Evolutionary conservation across 306 rosid species (phyloP).

Genomic region (Parietaria judaica): DNA sequence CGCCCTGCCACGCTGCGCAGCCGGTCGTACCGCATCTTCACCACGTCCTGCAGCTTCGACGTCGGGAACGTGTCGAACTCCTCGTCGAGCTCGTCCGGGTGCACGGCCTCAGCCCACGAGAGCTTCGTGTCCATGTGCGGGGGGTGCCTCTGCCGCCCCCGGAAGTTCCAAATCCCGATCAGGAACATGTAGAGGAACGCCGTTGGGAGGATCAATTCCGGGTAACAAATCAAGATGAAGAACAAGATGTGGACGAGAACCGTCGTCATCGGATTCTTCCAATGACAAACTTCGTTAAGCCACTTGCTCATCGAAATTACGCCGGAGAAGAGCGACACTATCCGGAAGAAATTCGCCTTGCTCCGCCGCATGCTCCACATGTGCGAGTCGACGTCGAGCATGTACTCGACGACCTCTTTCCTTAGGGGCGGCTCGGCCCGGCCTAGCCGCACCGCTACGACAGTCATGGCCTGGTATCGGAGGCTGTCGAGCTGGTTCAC

Average conservation of each 20-base stretch:
- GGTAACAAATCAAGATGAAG: slow-evolving; percentile 60
- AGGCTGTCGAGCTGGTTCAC: slow-evolving; percentile 68
- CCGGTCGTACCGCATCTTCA: slow-evolving; percentile 62
- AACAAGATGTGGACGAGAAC: slow-evolving; percentile 61
- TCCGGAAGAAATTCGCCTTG: slow-evolving; percentile 72
- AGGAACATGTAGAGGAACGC: slow-evolving; percentile 72
- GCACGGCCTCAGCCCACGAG: slow-evolving; percentile 80
- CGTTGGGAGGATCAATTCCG: slow-evolving; percentile 65
- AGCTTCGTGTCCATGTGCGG: slow-evolving; percentile 73
- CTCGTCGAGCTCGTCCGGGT: slow-evolving; percentile 53
- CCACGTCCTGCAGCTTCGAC: slow-evolving; percentile 42
- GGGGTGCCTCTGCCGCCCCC: slow-evolving; percentile 50
- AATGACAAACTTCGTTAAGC: slow-evolving; percentile 63
- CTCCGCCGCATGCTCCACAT: slow-evolving; percentile 87
- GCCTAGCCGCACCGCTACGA: slow-evolving; percentile 60
- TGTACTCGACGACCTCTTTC: slow-evolving; percentile 82
- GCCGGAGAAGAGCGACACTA: slow-evolving; percentile 57
- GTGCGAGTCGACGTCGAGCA: slow-evolving; percentile 84
- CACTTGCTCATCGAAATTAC: slow-evolving; percentile 49
- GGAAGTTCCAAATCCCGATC: slow-evolving; percentile 73
- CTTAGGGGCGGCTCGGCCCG: slow-evolving; percentile 68
- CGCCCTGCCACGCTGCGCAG: slow-evolving; percentile 68
- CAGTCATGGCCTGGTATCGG: slow-evolving; percentile 67
- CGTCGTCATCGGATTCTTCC: slow-evolving; percentile 67
- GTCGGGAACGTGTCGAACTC: slow-evolving; percentile 82